Evolutionary conservation across 1,284 basidiomycete species (phyloP).

Genomic region (Fistulinella staudtii): DNA sequence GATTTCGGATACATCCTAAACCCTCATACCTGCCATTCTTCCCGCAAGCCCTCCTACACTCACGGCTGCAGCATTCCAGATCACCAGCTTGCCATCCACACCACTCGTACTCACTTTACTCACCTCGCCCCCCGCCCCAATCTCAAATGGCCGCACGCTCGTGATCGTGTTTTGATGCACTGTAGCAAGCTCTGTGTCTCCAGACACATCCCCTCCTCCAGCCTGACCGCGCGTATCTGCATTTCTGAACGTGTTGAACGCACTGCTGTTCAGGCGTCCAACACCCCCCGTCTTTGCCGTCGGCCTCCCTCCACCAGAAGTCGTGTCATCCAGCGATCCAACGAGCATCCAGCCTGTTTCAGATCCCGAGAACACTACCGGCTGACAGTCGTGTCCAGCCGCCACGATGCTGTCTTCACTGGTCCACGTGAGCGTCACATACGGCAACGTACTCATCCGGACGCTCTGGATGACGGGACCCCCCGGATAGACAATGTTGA

Average conservation of each 20-base stretch:
- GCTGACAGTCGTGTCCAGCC: slow-evolving; percentile 98
- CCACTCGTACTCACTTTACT: slow-evolving; percentile 87
- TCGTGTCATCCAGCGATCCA: slow-evolving; percentile 84
- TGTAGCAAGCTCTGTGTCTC: slow-evolving; percentile 77
- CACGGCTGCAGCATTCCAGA: slow-evolving; percentile 79
- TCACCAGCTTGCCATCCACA: slow-evolving; percentile 89
- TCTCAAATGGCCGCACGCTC: slow-evolving; percentile 76
- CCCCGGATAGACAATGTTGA: slow-evolving; percentile 85
- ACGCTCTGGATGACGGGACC: slow-evolving; percentile 71
- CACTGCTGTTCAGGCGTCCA: slow-evolving; percentile 89
- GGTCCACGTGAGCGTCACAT: slow-evolving; percentile 82
- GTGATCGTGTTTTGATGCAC: slow-evolving; percentile 99
- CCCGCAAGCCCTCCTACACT: slow-evolving; percentile 37
- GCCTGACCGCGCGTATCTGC: slow-evolving; percentile 86
- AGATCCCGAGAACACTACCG: slow-evolving; percentile 78
- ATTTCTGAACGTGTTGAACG: slow-evolving; percentile 93
- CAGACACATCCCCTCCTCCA: slow-evolving; percentile 35
- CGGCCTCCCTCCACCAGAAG: slow-evolving; percentile 43
- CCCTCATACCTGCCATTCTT: slow-evolving; percentile 49
- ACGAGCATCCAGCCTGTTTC: slow-evolving; percentile 69
- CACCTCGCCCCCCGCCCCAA: slow-evolving; percentile 55
- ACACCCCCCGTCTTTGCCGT: slow-evolving; percentile 46
- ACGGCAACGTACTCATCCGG: slow-evolving; percentile 73
- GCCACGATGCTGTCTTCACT: slow-evolving; percentile 80
- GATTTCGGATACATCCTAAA: slow-evolving; percentile 30